A percentile compares a stretch with the other conserved stretches of the same genome.
phyloP scores from a whole-genome alignment of 371 early-diverging fungal species.

The Basidiobolus meristosporus region DNA sequence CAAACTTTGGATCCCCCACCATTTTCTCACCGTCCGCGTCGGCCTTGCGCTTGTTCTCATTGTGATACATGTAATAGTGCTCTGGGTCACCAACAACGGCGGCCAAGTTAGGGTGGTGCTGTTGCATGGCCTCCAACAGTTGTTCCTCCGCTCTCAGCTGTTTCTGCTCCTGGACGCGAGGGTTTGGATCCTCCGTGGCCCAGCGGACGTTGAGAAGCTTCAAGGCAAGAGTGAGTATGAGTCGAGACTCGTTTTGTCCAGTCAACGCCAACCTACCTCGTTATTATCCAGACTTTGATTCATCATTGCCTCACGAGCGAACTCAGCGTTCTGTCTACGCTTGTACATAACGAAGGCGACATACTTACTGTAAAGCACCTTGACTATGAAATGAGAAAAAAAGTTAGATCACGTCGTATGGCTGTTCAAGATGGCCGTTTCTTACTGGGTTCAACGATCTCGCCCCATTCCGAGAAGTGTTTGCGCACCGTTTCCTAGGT shows the following conservation, averaged over 20 bases:
- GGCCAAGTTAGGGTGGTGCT: too few species aligned
- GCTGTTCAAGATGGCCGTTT: background rate
- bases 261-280: slow-evolving; percentile 10
- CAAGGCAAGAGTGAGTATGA: background rate
- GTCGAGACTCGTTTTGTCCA: background rate
- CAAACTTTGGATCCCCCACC: too few species aligned
- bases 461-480: slow-evolving; percentile 65
- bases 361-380: slow-evolving; percentile 35
- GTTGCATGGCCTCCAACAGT: too few species aligned
- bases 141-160: slow-evolving; percentile 23
- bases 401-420: background rate
- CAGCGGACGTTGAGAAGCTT: slow-evolving; percentile 13
- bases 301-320: slow-evolving; percentile 79
- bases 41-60: too few species aligned
- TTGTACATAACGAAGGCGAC: slow-evolving; percentile 67
- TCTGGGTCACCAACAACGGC: too few species aligned
- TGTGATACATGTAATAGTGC: too few species aligned
- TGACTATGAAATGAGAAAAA: slow-evolving; percentile 11
- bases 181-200: slow-evolving; percentile 72
- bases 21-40: too few species aligned
- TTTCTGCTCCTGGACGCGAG: slow-evolving; percentile 21
- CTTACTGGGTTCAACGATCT: slow-evolving; percentile 39
- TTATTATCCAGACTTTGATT: slow-evolving; percentile 55
- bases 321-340: slow-evolving; percentile 51
- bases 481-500: slow-evolving; percentile 21